phyloP scores from a whole-genome alignment of 352 stramenopile species.

The Globisporangium apiculatum region DNA sequence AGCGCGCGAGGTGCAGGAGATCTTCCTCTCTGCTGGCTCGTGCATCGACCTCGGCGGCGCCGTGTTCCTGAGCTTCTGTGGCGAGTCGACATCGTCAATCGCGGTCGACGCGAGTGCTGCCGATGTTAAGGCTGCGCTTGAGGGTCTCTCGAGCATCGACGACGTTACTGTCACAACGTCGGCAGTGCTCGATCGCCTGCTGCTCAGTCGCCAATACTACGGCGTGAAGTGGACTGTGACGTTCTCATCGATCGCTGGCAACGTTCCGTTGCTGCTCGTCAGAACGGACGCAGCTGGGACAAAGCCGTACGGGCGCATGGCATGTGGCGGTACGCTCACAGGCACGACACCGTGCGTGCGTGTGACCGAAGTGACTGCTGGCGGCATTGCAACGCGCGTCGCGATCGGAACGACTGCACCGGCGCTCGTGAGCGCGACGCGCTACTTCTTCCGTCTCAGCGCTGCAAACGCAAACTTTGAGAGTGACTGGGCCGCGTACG shows the following conservation, averaged over 20 bases:
- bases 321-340: constrained; percentile 52
- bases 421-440: constrained; percentile 17
- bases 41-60: constrained; percentile 48
- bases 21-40: constrained; percentile 57
- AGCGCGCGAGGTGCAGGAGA: constrained; percentile 50
- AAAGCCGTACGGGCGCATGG: constrained; percentile 25
- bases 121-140: constrained; percentile 44
- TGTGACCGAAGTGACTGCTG: constrained; percentile 21
- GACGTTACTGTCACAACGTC: constrained; percentile 39
- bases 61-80: constrained; percentile 56
- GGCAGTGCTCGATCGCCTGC: constrained; percentile 15
- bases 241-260: constrained; percentile 23
- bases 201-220: constrained; percentile 38
- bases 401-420: constrained; percentile 8
- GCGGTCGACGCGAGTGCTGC: constrained; percentile 29
- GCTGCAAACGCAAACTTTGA: constrained; percentile 29
- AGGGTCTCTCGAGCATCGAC: constrained; percentile 55
- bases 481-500: constrained; percentile 17
- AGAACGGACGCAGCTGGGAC: constrained; percentile 27
- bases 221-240: constrained; percentile 65
- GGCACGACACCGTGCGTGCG: constrained; percentile 50
- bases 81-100: constrained; percentile 46
- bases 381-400: constrained; percentile 24
- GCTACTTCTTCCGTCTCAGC: constrained; percentile 37
- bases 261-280: constrained; percentile 40